A percentile compares a stretch with the other conserved stretches of the same genome.
Conservation (phyloP, 371 early-diverging fungal species). For the Conidiobolus incongruus region DNA sequence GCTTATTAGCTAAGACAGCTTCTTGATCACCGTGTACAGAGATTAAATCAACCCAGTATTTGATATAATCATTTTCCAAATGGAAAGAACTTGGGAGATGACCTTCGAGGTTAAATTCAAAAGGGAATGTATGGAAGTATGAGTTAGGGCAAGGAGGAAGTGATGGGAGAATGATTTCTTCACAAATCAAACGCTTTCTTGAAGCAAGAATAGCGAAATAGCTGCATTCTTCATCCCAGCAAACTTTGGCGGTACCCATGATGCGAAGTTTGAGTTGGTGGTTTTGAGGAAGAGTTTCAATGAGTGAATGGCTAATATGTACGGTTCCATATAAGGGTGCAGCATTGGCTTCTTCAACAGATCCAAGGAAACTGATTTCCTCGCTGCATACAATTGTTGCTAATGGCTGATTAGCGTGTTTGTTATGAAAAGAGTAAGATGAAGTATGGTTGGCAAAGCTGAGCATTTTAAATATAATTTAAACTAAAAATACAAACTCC, state of each 20-base stretch:
- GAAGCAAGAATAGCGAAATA: slow-evolving; percentile 2
- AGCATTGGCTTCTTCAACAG: slow-evolving; percentile 1
- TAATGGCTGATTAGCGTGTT: no score
- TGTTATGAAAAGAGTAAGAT: no score
- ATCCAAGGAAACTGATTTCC: slow-evolving; percentile 1
- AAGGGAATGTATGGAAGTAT: background rate
- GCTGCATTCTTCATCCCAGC: slow-evolving; percentile 3
- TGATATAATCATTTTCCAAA: background rate
- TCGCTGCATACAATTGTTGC: no score
- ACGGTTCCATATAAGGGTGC: background rate
- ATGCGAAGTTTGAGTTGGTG: background rate
- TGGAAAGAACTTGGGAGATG: slow-evolving; percentile 1
- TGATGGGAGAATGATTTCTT: background rate
- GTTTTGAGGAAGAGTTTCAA: no score
- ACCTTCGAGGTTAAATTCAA: slow-evolving; percentile 1
- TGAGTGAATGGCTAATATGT: background rate
- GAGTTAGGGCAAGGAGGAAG: background rate
- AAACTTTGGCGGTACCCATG: slow-evolving; percentile 1
- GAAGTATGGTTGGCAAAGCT: no score
- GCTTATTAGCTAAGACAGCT: background rate
- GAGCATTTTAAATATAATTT: no score
- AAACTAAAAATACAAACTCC: no score
- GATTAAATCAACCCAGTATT: background rate
- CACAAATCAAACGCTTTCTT: background rate
- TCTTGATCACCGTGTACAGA: background rate